Percentiles rank a stretch among this genome's conserved stretches.
phyloP scores from a whole-genome alignment of 2,329 filamentous ascomycete species.

The Colletotrichum zoysiae region DNA sequence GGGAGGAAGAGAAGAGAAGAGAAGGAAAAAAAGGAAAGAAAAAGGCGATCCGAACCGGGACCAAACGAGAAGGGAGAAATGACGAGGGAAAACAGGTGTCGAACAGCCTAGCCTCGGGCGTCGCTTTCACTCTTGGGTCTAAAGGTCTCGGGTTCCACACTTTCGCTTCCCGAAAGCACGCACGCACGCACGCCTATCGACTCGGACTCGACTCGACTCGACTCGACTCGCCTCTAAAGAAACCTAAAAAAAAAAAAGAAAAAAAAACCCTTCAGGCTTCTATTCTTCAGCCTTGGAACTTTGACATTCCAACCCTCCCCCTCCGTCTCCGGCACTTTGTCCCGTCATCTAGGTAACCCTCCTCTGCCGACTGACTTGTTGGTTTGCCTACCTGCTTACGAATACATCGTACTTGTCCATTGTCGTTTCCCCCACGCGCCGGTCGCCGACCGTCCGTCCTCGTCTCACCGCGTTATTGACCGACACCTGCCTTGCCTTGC shows the following conservation, averaged over 20 bases:
- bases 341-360: background rate
- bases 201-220: background rate
- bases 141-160: background rate
- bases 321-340: slow-evolving; percentile 24
- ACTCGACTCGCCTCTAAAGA: background rate
- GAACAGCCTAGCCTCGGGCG: background rate
- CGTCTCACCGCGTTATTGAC: slow-evolving; percentile 30
- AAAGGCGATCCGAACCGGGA: background rate
- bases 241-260: too few species aligned
- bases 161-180: too few species aligned
- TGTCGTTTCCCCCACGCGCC: background rate
- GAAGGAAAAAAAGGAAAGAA: background rate
- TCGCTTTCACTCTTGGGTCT: background rate
- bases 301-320: slow-evolving; percentile 17
- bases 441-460: slow-evolving; percentile 5
- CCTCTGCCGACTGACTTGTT: background rate
- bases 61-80: background rate
- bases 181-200: too few species aligned
- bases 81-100: background rate
- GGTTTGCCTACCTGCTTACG: too few species aligned
- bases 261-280: slow-evolving; percentile 7
- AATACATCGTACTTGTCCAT: too few species aligned
- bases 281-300: slow-evolving; percentile 13
- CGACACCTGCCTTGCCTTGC: slow-evolving; percentile 18
- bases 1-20: background rate